Conservation (phyloP, 441 rosid genomes). For the Biscutella auriculata region DNA sequence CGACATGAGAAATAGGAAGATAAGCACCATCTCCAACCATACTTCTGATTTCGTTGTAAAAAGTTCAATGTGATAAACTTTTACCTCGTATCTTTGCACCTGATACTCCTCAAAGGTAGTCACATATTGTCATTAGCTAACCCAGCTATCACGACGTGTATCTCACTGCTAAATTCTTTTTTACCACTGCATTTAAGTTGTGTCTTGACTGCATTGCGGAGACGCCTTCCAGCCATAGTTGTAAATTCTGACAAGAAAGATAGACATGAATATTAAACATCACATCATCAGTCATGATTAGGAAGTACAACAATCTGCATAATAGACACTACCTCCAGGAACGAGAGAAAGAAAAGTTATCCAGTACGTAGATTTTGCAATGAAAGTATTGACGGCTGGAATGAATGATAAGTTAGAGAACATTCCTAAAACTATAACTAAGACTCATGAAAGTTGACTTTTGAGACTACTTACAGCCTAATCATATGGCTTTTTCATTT, state of each 20-base stretch:
- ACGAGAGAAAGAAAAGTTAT: constrained; percentile 79
- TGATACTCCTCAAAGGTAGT: constrained; percentile 86
- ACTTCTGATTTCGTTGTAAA: neutral
- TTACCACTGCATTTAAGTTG: constrained; percentile 43
- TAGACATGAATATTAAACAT: neutral
- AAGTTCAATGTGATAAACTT: constrained; percentile 12
- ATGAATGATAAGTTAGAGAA: constrained; percentile 11
- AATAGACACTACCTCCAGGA: constrained; percentile 67
- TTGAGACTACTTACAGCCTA: constrained; percentile 66
- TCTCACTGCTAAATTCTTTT: constrained; percentile 29
- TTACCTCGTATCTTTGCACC: constrained; percentile 87
- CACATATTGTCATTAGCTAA: constrained; percentile 79
- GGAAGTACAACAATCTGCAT: constrained; percentile 7
- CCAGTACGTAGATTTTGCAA: constrained; percentile 76
- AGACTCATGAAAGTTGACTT: neutral
- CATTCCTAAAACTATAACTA: neutral
- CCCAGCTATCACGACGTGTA: constrained; percentile 81
- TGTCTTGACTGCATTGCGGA: constrained; percentile 75
- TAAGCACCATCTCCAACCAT: too few species aligned
- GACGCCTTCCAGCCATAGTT: constrained; percentile 98
- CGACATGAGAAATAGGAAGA: too few species aligned
- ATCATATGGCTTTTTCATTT: constrained; percentile 86
- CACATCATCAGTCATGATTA: neutral
- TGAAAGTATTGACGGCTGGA: constrained; percentile 92
- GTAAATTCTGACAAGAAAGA: constrained; percentile 58